Evolutionary conservation across 306 rosid genomes (phyloP), one percentile per base, ranked within the genome.

Genomic region (Dalbergia cochinchinensis): DNA sequence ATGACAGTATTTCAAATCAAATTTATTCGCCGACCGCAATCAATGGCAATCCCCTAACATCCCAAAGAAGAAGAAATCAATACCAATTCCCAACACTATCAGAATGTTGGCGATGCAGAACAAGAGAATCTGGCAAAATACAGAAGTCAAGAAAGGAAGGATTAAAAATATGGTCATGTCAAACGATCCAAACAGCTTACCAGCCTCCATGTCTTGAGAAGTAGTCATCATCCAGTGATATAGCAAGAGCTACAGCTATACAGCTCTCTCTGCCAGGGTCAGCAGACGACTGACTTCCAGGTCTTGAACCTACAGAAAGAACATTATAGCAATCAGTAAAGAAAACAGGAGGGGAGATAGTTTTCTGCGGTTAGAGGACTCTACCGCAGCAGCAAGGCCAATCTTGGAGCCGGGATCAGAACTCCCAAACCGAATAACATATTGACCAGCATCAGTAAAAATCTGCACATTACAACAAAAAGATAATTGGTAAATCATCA

Each of bases 211-310:
- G 97, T 82, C 98, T 87, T 65, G 99, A 92, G 85, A 95, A 95
- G 86, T 92, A 95, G 84, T 95, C 99, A 70, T 95, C 92, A 79
- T 95, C 99, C 83, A 95, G 85, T n/a, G 99, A 95, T 86, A 94
- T 88, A 45, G 99, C 98, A 88, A 95, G 97, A 69, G 99, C 99
- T 76, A 95, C 79, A 19, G 97, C 80, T 57, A 92, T 57, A 92
- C 97, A 42, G 99, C 98, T 89, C 99, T 90, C 88, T 95, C 98
- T 0, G 90, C 80, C 65, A 95, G 83, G 64, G 88, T 91, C 82
- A 95, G 73, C 34, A 90, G 87, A 14, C 97, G 94, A 65, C 68
- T 64, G 37, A 95, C 97, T 34, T 91, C 96, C 83, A 95, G 85
- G 53, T 95, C 99, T 77, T 92, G 80, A 78, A 95, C 78, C 99